Percentiles rank a stretch among this genome's conserved stretches.
These are phyloP conservation scores for Aureobasidium zeae DNA, from an alignment of 2,329 filamentous ascomycete genomes.

Conservation along the genomic window DNA sequence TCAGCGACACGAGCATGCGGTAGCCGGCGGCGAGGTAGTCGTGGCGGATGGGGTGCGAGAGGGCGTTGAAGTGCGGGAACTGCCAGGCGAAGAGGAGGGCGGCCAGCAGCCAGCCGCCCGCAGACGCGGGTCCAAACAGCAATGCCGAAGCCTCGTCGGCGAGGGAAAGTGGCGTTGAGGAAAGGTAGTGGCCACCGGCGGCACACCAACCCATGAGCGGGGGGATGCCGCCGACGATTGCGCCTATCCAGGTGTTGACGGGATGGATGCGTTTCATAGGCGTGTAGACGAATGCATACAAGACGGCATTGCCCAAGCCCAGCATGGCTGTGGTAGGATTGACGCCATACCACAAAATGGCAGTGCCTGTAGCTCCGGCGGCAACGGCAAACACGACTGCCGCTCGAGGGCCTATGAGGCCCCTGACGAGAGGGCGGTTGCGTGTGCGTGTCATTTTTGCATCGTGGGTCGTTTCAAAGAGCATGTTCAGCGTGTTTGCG, in stretches of 20 bases:
- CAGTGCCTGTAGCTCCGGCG: conserved; percentile 60
- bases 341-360: conserved; percentile 74
- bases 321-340: conserved; percentile 88
- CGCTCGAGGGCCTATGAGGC: conserved; percentile 60
- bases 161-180: conserved; percentile 14
- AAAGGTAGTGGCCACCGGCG: conserved; percentile 67
- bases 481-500: conserved; percentile 94
- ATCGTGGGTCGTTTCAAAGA: conserved; percentile 84
- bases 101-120: conserved; percentile 81
- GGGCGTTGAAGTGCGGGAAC: conserved; percentile 94
- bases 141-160: conserved; percentile 26
- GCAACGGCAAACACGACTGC: conserved; percentile 72
- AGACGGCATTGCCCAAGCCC: conserved; percentile 70
- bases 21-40: conserved; percentile 70
- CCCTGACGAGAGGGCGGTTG: conserved; percentile 78
- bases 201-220: conserved; percentile 98
- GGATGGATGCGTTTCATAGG: conserved; percentile 80
- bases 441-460: conserved; percentile 88
- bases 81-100: conserved; percentile 88
- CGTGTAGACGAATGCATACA: conserved; percentile 90
- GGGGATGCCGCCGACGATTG: conserved; percentile 84
- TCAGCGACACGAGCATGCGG: conserved; percentile 73
- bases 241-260: conserved; percentile 91
- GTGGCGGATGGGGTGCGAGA: conserved; percentile 78
- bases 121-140: conserved; percentile 29